Evolutionary conservation across 2,329 filamentous ascomycete species (phyloP).

Genomic region (Calonectria pteridis): DNA sequence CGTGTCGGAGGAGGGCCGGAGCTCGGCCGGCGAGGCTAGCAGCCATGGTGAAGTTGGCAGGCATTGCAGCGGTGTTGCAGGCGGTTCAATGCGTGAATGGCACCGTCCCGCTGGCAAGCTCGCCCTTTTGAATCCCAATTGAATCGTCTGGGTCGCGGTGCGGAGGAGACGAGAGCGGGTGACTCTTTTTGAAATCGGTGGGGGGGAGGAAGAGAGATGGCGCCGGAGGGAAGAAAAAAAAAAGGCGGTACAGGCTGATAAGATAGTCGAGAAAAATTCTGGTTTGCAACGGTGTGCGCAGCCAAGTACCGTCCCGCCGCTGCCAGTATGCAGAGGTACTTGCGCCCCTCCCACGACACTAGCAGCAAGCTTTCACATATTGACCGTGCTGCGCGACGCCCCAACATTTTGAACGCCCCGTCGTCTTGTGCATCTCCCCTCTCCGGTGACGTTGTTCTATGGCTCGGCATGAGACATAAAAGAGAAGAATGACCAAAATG

Average conservation of each 20-base stretch:
- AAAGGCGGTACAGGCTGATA: conserved; percentile 44
- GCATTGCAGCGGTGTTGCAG: conserved; percentile 51
- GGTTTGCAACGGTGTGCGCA: conserved; percentile 36
- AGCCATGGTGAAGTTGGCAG: conserved; percentile 55
- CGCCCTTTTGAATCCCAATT: conserved; percentile 49
- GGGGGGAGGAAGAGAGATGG: conserved; percentile 33
- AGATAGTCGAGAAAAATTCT: conserved; percentile 45
- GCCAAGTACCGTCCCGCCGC: conserved; percentile 1
- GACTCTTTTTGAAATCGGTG: conserved; percentile 41
- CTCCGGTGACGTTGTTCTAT: conserved; percentile 12
- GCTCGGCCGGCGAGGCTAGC: conserved; percentile 66
- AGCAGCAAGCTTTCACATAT: conserved; percentile 19
- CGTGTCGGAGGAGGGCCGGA: conserved; percentile 69
- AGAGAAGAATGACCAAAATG: not conserved
- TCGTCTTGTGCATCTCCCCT: conserved; percentile 17
- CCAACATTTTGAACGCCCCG: conserved; percentile 40
- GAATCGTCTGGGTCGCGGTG: conserved; percentile 41
- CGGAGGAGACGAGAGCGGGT: conserved; percentile 40
- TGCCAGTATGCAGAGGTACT: conserved; percentile 27
- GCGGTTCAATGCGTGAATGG: conserved; percentile 51
- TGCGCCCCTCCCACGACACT: conserved; percentile 23
- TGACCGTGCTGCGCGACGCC: conserved; percentile 31
- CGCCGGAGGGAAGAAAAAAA: conserved; percentile 40
- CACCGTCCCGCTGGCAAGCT: conserved; percentile 53
- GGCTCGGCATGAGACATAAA: conserved; percentile 11